Evolutionary conservation across 2,329 filamentous ascomycete genomes (phyloP).

Genomic region (Cytospora schulzeri): DNA sequence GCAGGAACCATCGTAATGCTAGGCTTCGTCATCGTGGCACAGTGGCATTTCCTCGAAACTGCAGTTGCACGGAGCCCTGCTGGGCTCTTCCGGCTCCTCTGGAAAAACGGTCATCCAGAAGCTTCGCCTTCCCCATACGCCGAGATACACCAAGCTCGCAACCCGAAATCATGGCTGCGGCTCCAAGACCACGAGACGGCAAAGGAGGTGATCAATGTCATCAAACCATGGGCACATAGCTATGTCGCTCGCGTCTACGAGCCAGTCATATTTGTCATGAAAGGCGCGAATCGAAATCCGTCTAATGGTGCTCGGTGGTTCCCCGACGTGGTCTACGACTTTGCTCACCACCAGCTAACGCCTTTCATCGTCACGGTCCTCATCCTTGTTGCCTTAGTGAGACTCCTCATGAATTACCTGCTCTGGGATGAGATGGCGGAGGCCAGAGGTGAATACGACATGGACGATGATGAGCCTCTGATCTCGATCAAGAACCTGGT

Average conservation of each 20-base stretch:
- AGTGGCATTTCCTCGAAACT: slow-evolving; percentile 74
- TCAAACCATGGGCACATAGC: slow-evolving; percentile 71
- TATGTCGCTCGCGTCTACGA: slow-evolving; percentile 76
- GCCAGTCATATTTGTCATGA: slow-evolving; percentile 71
- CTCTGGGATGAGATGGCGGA: slow-evolving; percentile 64
- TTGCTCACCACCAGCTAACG: slow-evolving; percentile 60
- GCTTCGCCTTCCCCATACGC: slow-evolving; percentile 48
- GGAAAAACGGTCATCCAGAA: slow-evolving; percentile 33
- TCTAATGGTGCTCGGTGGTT: slow-evolving; percentile 52
- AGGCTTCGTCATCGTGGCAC: slow-evolving; percentile 71
- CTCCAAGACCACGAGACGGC: slow-evolving; percentile 80
- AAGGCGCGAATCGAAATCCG: slow-evolving; percentile 67
- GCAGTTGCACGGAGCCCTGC: slow-evolving; percentile 10
- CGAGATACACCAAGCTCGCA: slow-evolving; percentile 72
- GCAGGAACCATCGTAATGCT: slow-evolving; percentile 74
- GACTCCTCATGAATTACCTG: slow-evolving; percentile 73
- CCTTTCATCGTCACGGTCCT: slow-evolving; percentile 66
- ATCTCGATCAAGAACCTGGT: slow-evolving; percentile 63
- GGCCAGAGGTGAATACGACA: slow-evolving; percentile 48
- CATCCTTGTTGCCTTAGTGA: slow-evolving; percentile 64
- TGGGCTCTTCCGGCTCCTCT: slow-evolving; percentile 35
- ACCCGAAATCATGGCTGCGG: slow-evolving; percentile 74
- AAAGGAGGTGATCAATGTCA: slow-evolving; percentile 72
- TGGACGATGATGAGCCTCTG: slow-evolving; percentile 49
- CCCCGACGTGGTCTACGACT: slow-evolving; percentile 65